Base-by-base conservation (phyloP, 148 eudicot species). In the Dysphania ambrosioides region DNA sequence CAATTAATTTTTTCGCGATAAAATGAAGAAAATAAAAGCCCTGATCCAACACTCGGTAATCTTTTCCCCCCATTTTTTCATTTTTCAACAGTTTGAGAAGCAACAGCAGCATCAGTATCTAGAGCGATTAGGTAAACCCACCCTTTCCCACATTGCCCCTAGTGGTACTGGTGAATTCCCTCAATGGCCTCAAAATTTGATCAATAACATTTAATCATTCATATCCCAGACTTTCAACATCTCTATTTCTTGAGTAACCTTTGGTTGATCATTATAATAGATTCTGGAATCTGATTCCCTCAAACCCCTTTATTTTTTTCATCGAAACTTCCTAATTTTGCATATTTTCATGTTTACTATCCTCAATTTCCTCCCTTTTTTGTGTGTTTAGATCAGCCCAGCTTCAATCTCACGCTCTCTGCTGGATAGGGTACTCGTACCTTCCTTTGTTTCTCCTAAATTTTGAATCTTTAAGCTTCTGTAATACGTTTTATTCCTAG, bases 351-450 rank as follows among this genome's bases (percentile, higher is more conserved):
- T 53, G 5, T 24, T 24, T 75, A 47, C 13, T 30, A 55, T 71
- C 31, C 42, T 74, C 61, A 35, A 36, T 18, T 34, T 63, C 32
- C 38, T 32, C 75, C 2, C 21, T 10, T 69, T 62, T 74, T 36
- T 79, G 26, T n/a, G 59, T 12, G 57, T 40, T 2, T 18, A 47
- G 66, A 72, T 73, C 51, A 49, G 6, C 47, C 61, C 21, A 2
- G 72, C 82, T 44, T 68, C 70, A 70, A n/a, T 61, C 70, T 42
- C 0, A 72, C 76, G 77, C 72, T 4, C 1, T 67, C 29, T 41
- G 47, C 68, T 66, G 53, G 16, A 70, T 64, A 75, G 82, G 82
- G 82, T 80, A 74, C 57, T 41, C 42, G 12, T 36, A 36, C 5
- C 42, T 59, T 62, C 55, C 55, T 53, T 38, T 73, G 10, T 73